These are phyloP conservation scores for Kockovaella imperatae DNA, from an alignment of 768 basidiomycete genomes.

Conservation along the genomic window DNA sequence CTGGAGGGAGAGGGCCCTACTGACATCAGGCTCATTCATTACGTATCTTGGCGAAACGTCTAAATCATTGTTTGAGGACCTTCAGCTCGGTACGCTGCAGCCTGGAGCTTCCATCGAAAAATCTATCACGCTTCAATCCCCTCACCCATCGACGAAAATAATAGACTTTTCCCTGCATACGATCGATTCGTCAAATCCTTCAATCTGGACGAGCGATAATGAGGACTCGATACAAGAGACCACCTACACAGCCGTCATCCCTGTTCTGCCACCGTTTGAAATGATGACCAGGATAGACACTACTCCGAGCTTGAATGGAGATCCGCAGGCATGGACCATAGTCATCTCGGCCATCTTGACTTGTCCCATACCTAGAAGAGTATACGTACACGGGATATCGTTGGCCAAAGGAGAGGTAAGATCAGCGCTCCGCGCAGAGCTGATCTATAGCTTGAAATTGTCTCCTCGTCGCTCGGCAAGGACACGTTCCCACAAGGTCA, in stretches of 20 bases:
- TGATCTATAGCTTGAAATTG: neutral
- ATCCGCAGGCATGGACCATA: slow-evolving; percentile 10
- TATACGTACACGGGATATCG: too few species aligned
- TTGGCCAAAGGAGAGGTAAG: too few species aligned
- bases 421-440: too few species aligned
- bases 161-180: slow-evolving; percentile 72
- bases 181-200: slow-evolving; percentile 23
- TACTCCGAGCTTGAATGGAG: slow-evolving; percentile 2
- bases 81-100: slow-evolving; percentile 58
- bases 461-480: neutral
- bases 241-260: slow-evolving; percentile 60
- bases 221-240: slow-evolving; percentile 51
- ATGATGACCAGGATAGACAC: too few species aligned
- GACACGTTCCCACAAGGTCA: neutral
- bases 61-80: slow-evolving; percentile 63
- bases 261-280: slow-evolving; percentile 59
- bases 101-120: slow-evolving; percentile 57
- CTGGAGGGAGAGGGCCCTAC: neutral
- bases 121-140: slow-evolving; percentile 57
- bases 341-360: too few species aligned
- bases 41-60: slow-evolving; percentile 59
- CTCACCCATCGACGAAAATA: slow-evolving; percentile 60
- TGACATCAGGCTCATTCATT: slow-evolving; percentile 39
- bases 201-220: slow-evolving; percentile 16
- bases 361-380: too few species aligned